Percentiles rank a stretch among this genome's conserved stretches.
These are phyloP conservation scores for Aspergillus baeticus DNA, from an alignment of 495 filamentous ascomycete genomes.

Conservation along the genomic window DNA sequence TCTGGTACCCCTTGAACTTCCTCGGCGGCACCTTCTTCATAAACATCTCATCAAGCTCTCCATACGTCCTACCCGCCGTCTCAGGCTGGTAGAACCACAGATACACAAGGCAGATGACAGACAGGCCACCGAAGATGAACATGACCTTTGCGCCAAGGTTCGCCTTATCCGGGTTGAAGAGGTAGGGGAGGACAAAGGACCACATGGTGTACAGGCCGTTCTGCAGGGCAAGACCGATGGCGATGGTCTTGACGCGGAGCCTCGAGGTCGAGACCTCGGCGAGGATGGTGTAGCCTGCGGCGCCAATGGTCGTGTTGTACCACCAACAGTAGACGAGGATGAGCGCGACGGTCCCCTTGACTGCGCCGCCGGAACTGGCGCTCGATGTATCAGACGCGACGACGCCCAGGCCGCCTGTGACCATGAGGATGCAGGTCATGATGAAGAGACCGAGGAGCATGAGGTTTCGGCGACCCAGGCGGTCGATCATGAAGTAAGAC, in stretches of 20 bases:
- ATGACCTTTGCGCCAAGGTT: slow-evolving; percentile 8
- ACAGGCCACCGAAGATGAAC: slow-evolving; percentile 12
- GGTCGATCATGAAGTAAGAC: slow-evolving; percentile 11
- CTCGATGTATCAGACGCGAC: background rate
- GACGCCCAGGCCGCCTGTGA: slow-evolving; percentile 7
- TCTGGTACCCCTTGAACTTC: slow-evolving; percentile 9
- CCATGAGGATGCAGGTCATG: slow-evolving; percentile 7
- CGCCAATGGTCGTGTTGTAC: slow-evolving; percentile 11
- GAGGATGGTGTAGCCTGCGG: slow-evolving; percentile 8
- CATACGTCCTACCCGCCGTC: slow-evolving; percentile 1
- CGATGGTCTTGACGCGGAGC: slow-evolving; percentile 6
- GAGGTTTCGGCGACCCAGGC: slow-evolving; percentile 8
- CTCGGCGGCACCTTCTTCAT: slow-evolving; percentile 5
- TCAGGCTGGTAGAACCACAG: slow-evolving; percentile 14
- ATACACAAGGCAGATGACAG: slow-evolving; percentile 2
- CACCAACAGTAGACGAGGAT: slow-evolving; percentile 11
- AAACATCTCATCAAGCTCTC: slow-evolving; percentile 12
- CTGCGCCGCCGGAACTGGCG: background rate
- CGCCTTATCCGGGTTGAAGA: slow-evolving; percentile 13
- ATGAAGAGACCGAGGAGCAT: slow-evolving; percentile 7
- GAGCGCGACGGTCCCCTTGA: slow-evolving; percentile 11
- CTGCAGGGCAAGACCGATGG: slow-evolving; percentile 8
- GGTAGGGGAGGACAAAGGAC: slow-evolving; percentile 11
- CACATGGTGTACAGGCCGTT: slow-evolving; percentile 11
- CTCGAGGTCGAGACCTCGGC: slow-evolving; percentile 7